Percentiles rank a stretch among this genome's conserved stretches.
Evolutionary conservation across 257 asterid genomes (phyloP).

Genomic region (Solanum ahanhuiri): DNA sequence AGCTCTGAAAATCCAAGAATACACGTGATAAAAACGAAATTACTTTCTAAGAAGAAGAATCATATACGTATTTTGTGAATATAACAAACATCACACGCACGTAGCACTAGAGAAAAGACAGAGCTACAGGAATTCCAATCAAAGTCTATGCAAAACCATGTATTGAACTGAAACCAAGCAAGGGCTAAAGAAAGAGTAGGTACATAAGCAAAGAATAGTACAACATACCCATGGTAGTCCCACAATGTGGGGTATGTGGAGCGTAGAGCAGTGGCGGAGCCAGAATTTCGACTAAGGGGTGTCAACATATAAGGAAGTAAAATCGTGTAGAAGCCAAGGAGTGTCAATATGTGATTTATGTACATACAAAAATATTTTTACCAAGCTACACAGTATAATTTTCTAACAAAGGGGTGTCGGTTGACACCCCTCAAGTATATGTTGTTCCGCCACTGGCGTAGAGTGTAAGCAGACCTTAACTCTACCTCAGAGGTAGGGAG

Average conservation of each 20-base stretch:
- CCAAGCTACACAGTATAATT: neutral
- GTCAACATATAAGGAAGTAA: neutral
- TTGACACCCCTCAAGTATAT: neutral
- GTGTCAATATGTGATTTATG: neutral
- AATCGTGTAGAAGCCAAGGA: neutral
- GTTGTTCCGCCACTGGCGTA: neutral
- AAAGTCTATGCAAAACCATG: neutral
- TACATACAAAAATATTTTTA: neutral
- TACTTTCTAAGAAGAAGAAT: neutral
- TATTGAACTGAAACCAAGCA: neutral
- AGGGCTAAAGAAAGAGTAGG: neutral
- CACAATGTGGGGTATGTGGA: neutral
- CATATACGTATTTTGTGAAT: neutral
- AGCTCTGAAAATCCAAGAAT: constrained; percentile 52
- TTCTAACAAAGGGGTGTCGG: neutral
- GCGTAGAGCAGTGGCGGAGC: neutral
- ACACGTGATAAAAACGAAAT: neutral
- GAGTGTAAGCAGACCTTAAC: neutral
- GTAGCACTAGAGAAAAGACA: neutral
- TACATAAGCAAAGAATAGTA: neutral
- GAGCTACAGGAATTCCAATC: neutral
- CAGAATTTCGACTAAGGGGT: neutral
- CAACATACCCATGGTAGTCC: neutral
- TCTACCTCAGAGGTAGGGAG: neutral
- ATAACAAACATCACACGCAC: neutral